Evolutionary conservation across 352 stramenopile genomes (phyloP).

Genomic region (Pythium biforme): DNA sequence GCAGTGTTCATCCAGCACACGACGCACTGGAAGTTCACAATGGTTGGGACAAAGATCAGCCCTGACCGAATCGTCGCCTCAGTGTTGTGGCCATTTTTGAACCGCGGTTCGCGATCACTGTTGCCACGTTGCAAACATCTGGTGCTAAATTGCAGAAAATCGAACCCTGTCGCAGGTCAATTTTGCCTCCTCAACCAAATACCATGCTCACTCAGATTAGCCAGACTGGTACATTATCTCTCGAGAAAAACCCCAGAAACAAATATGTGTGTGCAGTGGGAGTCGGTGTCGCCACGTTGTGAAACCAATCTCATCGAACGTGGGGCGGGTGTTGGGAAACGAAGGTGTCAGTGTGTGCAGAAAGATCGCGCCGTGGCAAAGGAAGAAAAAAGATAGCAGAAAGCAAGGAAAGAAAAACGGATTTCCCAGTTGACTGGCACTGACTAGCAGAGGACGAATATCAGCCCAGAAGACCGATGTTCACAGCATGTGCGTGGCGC

Average conservation of each 20-base stretch:
- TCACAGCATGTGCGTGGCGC: slow-evolving; percentile 23
- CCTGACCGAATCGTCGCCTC: neutral
- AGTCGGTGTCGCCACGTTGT: slow-evolving; percentile 8
- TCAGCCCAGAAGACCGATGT: too few species aligned
- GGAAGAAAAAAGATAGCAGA: neutral
- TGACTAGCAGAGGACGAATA: neutral
- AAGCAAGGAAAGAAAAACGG: neutral
- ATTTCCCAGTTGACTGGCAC: neutral
- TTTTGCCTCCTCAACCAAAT: neutral
- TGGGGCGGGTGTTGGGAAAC: neutral
- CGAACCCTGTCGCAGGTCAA: slow-evolving; percentile 11
- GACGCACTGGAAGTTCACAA: too few species aligned
- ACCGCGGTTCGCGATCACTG: slow-evolving; percentile 1
- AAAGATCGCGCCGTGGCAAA: neutral
- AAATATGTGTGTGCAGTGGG: neutral
- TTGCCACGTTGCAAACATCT: neutral
- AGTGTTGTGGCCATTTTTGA: neutral
- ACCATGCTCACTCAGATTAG: neutral
- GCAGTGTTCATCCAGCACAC: too few species aligned
- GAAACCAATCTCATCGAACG: neutral
- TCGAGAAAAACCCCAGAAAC: neutral
- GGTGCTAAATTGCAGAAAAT: neutral
- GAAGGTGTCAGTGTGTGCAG: too few species aligned
- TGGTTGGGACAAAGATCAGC: neutral
- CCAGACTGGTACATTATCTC: neutral